A percentile compares a stretch with the other conserved stretches of the same genome.
phyloP scores from a whole-genome alignment of 495 filamentous ascomycete species.

The Penicillium paradoxum region DNA sequence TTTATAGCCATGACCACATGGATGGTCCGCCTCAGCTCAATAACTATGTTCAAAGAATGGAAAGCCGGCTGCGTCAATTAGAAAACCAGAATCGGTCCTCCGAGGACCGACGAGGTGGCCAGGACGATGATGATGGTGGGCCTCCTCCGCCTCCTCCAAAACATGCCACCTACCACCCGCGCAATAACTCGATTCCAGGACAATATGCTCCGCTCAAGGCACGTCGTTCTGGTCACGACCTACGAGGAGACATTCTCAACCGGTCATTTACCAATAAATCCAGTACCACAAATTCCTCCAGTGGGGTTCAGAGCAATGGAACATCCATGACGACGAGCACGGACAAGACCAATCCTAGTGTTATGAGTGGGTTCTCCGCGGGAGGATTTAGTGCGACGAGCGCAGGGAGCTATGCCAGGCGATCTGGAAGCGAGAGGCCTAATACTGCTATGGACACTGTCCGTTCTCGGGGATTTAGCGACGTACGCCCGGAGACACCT shows the following conservation, averaged over 20 bases:
- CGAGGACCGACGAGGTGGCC: constrained; percentile 31
- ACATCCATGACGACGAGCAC: constrained; percentile 71
- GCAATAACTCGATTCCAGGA: constrained; percentile 43
- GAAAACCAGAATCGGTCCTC: constrained; percentile 54
- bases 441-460: constrained; percentile 48
- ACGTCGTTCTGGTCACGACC: constrained; percentile 80
- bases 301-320: constrained; percentile 62
- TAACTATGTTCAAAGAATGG: constrained; percentile 87
- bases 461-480: constrained; percentile 41
- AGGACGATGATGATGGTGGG: constrained; percentile 47
- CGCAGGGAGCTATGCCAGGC: constrained; percentile 82
- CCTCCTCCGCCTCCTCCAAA: constrained; percentile 60
- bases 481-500: constrained; percentile 62
- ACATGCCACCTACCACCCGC: constrained; percentile 44
- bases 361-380: constrained; percentile 92
- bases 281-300: constrained; percentile 68
- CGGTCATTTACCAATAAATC: constrained; percentile 85
- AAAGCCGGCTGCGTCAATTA: constrained; percentile 68
- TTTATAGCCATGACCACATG: constrained; percentile 42
- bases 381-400: constrained; percentile 91
- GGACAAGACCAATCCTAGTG: constrained; percentile 69
- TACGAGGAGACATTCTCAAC: constrained; percentile 62
- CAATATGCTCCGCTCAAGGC: constrained; percentile 42
- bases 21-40: constrained; percentile 65
- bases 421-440: constrained; percentile 45